A percentile compares a stretch with the other conserved stretches of the same genome.
These are phyloP conservation scores for Colletotrichum destructivum DNA, from an alignment of 2,329 filamentous ascomycete genomes.

Conservation along the genomic window DNA sequence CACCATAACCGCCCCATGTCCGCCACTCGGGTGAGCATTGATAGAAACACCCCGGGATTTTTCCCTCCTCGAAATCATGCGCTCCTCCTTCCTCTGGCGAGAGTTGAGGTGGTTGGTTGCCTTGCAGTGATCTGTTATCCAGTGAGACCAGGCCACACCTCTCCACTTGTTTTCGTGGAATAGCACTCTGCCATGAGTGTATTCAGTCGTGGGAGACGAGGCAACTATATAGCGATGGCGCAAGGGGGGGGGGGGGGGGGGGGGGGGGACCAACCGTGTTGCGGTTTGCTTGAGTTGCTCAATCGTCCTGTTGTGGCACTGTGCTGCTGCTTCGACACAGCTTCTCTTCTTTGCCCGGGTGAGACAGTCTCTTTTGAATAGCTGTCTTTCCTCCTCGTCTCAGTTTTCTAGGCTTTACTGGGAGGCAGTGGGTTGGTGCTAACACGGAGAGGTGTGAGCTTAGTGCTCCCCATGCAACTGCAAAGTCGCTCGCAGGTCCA, in stretches of 20 bases:
- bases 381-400: neutral
- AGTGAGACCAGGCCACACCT: slow-evolving; percentile 40
- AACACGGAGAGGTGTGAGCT: neutral
- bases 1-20: slow-evolving; percentile 17
- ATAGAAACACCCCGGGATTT: neutral
- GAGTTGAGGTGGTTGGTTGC: neutral
- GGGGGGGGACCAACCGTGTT: neutral
- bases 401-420: neutral
- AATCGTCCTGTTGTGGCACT: neutral
- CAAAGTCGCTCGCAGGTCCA: neutral
- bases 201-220: neutral
- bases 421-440: neutral
- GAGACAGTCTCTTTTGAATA: neutral
- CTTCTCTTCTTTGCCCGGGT: neutral
- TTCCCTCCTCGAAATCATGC: neutral
- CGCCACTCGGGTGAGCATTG: neutral
- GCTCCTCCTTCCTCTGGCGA: neutral
- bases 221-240: neutral
- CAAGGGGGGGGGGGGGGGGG: neutral
- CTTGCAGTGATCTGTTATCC: slow-evolving; percentile 17
- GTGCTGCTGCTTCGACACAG: neutral
- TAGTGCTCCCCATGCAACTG: neutral
- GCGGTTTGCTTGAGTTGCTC: neutral
- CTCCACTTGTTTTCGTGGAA: slow-evolving; percentile 8
- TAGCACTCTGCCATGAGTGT: slow-evolving; percentile 20